Evolutionary conservation across 2,329 filamentous ascomycete genomes (phyloP).

Genomic region (Talaromyces sp.): DNA sequence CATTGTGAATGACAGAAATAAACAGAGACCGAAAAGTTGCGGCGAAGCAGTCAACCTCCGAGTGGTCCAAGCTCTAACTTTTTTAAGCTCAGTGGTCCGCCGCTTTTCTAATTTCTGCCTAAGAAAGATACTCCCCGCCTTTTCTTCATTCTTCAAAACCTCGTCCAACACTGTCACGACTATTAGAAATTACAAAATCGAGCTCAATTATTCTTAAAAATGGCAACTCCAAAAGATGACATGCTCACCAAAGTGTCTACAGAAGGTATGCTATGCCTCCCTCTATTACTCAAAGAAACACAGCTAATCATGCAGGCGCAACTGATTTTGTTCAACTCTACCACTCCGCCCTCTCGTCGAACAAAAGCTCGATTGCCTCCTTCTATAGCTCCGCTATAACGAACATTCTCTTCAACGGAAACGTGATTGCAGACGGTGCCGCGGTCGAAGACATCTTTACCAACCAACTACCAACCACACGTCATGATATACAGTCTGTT

Average conservation of each 20-base stretch:
- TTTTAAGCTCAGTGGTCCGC: conserved; percentile 8
- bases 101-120: background rate
- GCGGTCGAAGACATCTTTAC: conserved; percentile 68
- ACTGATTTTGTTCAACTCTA: conserved; percentile 69
- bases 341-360: conserved; percentile 68
- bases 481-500: conserved; percentile 71
- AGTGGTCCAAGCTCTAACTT: conserved; percentile 33
- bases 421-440: conserved; percentile 57
- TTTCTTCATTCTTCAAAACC: background rate
- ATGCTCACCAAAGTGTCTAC: conserved; percentile 40
- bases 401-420: conserved; percentile 78
- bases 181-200: background rate
- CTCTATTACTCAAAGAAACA: background rate
- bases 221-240: conserved; percentile 35
- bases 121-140: background rate
- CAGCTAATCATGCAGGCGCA: conserved; percentile 52
- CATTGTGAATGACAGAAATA: background rate
- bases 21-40: conserved; percentile 3
- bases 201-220: background rate
- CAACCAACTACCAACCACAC: conserved; percentile 58
- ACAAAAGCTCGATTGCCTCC: conserved; percentile 54
- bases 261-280: conserved; percentile 30
- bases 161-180: background rate
- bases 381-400: conserved; percentile 65
- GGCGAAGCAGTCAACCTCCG: conserved; percentile 18